Base-by-base conservation (phyloP, 129 eudicot species). In the Ambrosia artemisiifolia region DNA sequence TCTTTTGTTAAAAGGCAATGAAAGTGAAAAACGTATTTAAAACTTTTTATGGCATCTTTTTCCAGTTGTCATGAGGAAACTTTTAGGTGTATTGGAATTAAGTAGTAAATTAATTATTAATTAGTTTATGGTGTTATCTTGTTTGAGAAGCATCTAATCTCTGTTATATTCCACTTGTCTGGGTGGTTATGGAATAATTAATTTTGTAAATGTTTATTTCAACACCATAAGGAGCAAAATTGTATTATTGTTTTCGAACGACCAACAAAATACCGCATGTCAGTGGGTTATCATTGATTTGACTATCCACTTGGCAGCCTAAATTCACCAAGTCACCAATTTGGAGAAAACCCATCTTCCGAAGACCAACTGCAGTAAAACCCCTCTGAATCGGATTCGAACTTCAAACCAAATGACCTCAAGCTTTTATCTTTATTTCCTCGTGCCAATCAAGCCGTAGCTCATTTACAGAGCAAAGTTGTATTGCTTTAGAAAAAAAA, bases 121-220 rank as follows among this genome's bases (percentile, higher is more conserved):
- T 19, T 68, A 11, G 24, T 32, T 2, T 38, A 18, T 60, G 65
- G 2, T 60, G 13, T 13, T 70, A 19, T 38, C 16, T 63, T 78
- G 67, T 8, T 24, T 38, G 51, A 53, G 53, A 78, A 71, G 82
- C 77, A 78, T 78, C 73, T 78, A 30, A 78, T 62, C 53, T 78
- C 73, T 78, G 82, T 70, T 33, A 71, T 71, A 78, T 78, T 78
- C 77, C 62, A 32, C 36, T 17, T 71, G 76, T 40, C 65, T 68
- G 46, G 70, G 11, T 53, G 5, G 43, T 60, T 24, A 5, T 11
- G 8, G 2, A 53, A 38, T 70, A 54, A 71, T 44, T 53, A 18
- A 63, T 63, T 34, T 18, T 3, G 50, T 57, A 57, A 18, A 57
- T 16, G 13, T 51, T 47, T n/a, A 38, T 7, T 50, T 59, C 12